Evolutionary conservation across 2,329 filamentous ascomycete genomes (phyloP), one percentile per base, ranked within the genome.

Genomic region (Trichoderma lentiforme): DNA sequence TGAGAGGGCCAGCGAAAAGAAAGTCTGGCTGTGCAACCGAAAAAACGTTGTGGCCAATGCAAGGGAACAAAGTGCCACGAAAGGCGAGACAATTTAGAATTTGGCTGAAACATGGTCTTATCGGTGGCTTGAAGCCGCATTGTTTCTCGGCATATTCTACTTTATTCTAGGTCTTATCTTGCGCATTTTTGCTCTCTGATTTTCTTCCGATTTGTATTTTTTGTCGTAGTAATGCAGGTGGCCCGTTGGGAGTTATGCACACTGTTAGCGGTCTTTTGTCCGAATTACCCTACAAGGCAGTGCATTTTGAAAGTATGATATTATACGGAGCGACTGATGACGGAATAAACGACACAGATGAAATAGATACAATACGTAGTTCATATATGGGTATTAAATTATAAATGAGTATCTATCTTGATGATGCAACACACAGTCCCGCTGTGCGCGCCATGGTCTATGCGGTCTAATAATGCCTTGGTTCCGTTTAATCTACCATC

Each of bases 1-100:
- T 69, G 28, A 39, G 34, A 34, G 61, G 28, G 30, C 32, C 51
- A 58, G 28, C 66, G 24, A 61, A 69, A 69, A 34, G 43, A 69
- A 69, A 34, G n/a, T 21, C 39, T 47, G 64, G 66, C 53, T 24
- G 66, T 69, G 66, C 66, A 30, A 57, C 66, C 56, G 24, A 15
- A 39, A 15, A 36, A 21, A 14, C 11, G 32, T 39, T 47, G 34
- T 60, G 39, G 66, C 34, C 34, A 36, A 51, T 51, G 36, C 66
- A 61, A 60, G 66, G 66, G 64, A 30, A 24, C 24, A 26, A 53
- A 34, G n/a, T 24, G n/a, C n/a, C n/a, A 53, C 63, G 30, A 34
- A 30, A 34, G 28, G 9, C 21, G 36, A 32, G 39, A 34, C 32
- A 32, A n/a, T 58, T 30, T 28, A 34, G 21, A 34, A 69, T 32